Evolutionary conservation across 345 rosid species (phyloP).

Genomic region (Kandelia obovata): DNA sequence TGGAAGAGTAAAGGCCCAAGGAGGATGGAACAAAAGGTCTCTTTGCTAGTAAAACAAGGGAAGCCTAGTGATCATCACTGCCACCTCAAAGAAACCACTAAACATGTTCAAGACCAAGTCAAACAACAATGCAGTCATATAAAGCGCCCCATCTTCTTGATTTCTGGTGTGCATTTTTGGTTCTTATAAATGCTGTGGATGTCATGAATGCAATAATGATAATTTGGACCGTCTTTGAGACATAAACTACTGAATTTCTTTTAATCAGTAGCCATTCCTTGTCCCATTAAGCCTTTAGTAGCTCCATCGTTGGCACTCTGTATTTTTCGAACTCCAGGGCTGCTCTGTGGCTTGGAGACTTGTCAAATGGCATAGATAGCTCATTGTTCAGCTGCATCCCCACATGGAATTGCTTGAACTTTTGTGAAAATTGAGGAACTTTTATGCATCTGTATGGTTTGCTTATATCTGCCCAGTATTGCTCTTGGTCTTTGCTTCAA

Average conservation of each 20-base stretch:
- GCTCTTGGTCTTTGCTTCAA: slow-evolving; percentile 87
- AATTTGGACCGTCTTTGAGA: slow-evolving; percentile 68
- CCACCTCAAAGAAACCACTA: slow-evolving; percentile 80
- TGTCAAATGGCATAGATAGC: slow-evolving; percentile 60
- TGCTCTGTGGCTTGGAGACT: slow-evolving; percentile 55
- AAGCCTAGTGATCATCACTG: slow-evolving; percentile 65
- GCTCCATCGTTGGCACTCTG: slow-evolving; percentile 53
- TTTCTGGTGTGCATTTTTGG: slow-evolving; percentile 53
- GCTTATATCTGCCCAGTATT: slow-evolving; percentile 64
- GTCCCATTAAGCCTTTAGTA: slow-evolving; percentile 71
- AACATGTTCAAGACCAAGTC: slow-evolving; percentile 73
- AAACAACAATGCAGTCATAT: slow-evolving; percentile 53
- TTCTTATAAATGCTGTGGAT: slow-evolving; percentile 60
- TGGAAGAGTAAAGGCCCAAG: slow-evolving; percentile 80
- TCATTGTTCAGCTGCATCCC: slow-evolving; percentile 54
- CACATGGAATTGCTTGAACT: slow-evolving; percentile 61
- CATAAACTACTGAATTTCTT: slow-evolving; percentile 64
- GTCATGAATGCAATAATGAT: slow-evolving; percentile 50
- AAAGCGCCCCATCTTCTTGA: slow-evolving; percentile 48
- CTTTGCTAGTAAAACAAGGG: slow-evolving; percentile 93
- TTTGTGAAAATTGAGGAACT: slow-evolving; percentile 53
- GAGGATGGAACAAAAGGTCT: slow-evolving; percentile 75
- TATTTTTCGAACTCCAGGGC: slow-evolving; percentile 58
- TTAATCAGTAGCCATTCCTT: slow-evolving; percentile 69
- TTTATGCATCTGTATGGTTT: slow-evolving; percentile 62